These are phyloP conservation scores for Cylindrotheca closterium DNA, from an alignment of 108 stramenopile species.

Conservation along the genomic window DNA sequence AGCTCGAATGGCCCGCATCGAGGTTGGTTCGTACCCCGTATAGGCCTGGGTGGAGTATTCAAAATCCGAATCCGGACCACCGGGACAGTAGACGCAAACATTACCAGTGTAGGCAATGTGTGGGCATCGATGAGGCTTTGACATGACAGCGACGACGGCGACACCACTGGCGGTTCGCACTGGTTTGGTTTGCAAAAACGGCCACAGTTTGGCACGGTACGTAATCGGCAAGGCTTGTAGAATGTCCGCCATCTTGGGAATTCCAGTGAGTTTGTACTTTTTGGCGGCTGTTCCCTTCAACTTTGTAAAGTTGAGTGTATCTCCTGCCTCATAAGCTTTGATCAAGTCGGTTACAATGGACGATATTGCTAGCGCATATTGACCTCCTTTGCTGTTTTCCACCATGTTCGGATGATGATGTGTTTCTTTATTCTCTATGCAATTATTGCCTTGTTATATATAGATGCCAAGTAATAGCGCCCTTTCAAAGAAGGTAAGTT, in stretches of 20 bases:
- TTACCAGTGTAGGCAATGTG: constrained; percentile 93
- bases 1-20: constrained; percentile 94
- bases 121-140: constrained; percentile 95
- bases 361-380: constrained; percentile 78
- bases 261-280: constrained; percentile 84
- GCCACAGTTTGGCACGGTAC: constrained; percentile 76
- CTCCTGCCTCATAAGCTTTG: constrained; percentile 75
- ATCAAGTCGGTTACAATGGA: constrained; percentile 86
- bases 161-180: constrained; percentile 94
- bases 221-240: constrained; percentile 83
- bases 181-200: constrained; percentile 88
- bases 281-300: constrained; percentile 76
- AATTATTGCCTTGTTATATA: too few species aligned
- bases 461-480: too few species aligned
- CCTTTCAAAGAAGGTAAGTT: too few species aligned
- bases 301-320: constrained; percentile 83
- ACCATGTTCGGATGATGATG: too few species aligned
- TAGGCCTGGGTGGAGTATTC: constrained; percentile 97
- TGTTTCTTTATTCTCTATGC: too few species aligned
- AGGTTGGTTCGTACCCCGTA: constrained; percentile 96
- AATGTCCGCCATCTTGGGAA: constrained; percentile 89
- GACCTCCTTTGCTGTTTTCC: constrained; percentile 10
- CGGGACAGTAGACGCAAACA: constrained; percentile 97
- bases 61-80: constrained; percentile 94
- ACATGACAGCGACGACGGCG: constrained; percentile 95